Conservation (phyloP, 331 rosid species). For the Arachis monticola region DNA sequence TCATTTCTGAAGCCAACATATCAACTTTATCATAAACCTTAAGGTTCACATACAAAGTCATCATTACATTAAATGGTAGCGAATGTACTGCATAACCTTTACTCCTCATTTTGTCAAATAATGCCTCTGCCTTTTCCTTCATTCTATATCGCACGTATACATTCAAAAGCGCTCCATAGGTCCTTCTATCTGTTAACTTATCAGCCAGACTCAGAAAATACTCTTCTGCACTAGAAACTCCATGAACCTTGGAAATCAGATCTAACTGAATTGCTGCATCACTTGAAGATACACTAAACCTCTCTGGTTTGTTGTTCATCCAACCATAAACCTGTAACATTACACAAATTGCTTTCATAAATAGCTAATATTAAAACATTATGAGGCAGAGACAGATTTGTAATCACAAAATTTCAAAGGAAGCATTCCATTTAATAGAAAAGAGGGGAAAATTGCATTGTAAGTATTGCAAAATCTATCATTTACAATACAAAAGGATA, state of each 20-base stretch:
- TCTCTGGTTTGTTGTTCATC: slow-evolving; percentile 84
- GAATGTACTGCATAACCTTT: slow-evolving; percentile 69
- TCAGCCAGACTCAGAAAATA: slow-evolving; percentile 65
- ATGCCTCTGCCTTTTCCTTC: slow-evolving; percentile 79
- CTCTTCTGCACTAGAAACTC: slow-evolving; percentile 74
- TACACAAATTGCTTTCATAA: slow-evolving; percentile 6
- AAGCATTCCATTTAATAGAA: slow-evolving; percentile 17
- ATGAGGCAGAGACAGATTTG: slow-evolving; percentile 1
- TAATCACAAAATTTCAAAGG: slow-evolving; percentile 23
- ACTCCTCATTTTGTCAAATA: slow-evolving; percentile 75
- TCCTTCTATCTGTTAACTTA: slow-evolving; percentile 66
- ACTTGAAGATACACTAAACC: slow-evolving; percentile 78
- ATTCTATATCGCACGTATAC: slow-evolving; percentile 63
- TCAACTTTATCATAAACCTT: slow-evolving; percentile 82
- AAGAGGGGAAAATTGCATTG: background rate
- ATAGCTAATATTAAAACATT: slow-evolving; percentile 20
- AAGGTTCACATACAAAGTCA: slow-evolving; percentile 92
- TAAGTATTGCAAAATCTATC: background rate
- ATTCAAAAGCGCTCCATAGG: slow-evolving; percentile 86
- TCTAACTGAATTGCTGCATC: slow-evolving; percentile 92
- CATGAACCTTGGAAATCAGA: slow-evolving; percentile 79
- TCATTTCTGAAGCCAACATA: slow-evolving; percentile 75
- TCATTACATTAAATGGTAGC: slow-evolving; percentile 94
- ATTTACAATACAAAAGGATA: too few species aligned
- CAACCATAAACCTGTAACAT: slow-evolving; percentile 81